A percentile compares a stretch with the other conserved stretches of the same genome.
phyloP scores from a whole-genome alignment of 225 moss, liverwort and hornwort species.

The Pseudoscleropodium purum region DNA sequence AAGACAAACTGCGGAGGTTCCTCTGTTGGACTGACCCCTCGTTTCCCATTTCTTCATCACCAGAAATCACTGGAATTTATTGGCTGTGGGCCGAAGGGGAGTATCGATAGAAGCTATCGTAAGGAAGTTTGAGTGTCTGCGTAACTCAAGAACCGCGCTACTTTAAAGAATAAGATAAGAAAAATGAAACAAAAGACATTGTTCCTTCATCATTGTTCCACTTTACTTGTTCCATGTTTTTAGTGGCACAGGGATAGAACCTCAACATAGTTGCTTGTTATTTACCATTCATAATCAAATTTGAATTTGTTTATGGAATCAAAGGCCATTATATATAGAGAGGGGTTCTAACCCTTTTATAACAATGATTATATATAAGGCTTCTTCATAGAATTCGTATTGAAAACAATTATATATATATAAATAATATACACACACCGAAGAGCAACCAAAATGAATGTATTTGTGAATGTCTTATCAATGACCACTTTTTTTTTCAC shows the following conservation, averaged over 20 bases:
- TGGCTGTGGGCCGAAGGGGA: neutral
- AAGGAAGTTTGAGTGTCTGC: neutral
- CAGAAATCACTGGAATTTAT: neutral
- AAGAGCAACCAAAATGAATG: too few relatives aligned
- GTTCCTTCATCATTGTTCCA: rapidly evolving
- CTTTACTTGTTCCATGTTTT: neutral
- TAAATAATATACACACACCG: too few relatives aligned
- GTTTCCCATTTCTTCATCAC: neutral
- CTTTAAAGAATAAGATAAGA: neutral
- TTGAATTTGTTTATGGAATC: neutral
- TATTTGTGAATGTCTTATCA: neutral
- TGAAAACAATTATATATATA: too few relatives aligned
- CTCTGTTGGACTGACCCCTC: neutral
- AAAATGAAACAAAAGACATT: neutral
- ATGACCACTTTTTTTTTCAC: too few relatives aligned
- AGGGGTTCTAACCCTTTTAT: neutral
- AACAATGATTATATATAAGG: neutral
- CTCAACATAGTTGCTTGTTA: neutral
- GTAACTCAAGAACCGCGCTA: neutral
- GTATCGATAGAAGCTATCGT: neutral
- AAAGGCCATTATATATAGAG: neutral
- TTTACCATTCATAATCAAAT: neutral
- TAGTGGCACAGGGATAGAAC: rapidly evolving
- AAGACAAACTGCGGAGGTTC: neutral
- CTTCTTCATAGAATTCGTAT: neutral